Base-by-base conservation (phyloP, 75 land plant species). In the Pinus albicaulis region DNA sequence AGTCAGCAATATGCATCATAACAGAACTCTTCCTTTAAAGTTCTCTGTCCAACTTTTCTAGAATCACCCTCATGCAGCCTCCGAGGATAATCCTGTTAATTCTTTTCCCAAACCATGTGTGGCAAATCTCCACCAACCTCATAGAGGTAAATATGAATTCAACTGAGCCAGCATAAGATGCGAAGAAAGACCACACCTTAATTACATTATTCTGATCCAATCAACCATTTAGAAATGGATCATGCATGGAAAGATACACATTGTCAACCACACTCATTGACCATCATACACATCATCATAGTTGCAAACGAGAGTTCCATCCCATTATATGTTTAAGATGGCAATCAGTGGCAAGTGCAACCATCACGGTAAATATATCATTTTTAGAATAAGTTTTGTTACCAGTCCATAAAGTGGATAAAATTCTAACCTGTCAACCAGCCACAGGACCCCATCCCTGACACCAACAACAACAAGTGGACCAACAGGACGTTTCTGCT, bases 371-470 rank as follows among this genome's bases (percentile, higher is more conserved):
- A 57, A 57, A 73, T 6, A 59, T 7, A 24, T 24, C 19, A 1
- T 7, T 7, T 20, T n/a, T 68, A 19, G 17, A 23, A 38, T n/a
- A 1, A 65, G 36, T 17, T 20, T 36, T 68, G 48, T 22, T 68
- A 7, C 20, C 4, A 41, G 24, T 31, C 1, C 74, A 23, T 61
- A 38, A 13, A 48, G 74, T 48, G 23, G 3, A 77, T 23, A 0
- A 28, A 52, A 77, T 60, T 20, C 55, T 57, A 78, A 94, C 99
- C 98, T 91, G 76, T 98, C 99, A 80, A 98, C 80, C 14, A 98
- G 79, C 99, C 99, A 98, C 14, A 98, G 91, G 57, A 94, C 98
- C 34, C 99, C 99, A 80, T 98, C 99, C 76, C 87, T 85, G n/a
- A 98, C 98, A 75, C 99, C 99, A 44, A 92, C 96, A 71, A 98